phyloP scores from a whole-genome alignment of 768 basidiomycete genomes.

The Ramaria sp. region DNA sequence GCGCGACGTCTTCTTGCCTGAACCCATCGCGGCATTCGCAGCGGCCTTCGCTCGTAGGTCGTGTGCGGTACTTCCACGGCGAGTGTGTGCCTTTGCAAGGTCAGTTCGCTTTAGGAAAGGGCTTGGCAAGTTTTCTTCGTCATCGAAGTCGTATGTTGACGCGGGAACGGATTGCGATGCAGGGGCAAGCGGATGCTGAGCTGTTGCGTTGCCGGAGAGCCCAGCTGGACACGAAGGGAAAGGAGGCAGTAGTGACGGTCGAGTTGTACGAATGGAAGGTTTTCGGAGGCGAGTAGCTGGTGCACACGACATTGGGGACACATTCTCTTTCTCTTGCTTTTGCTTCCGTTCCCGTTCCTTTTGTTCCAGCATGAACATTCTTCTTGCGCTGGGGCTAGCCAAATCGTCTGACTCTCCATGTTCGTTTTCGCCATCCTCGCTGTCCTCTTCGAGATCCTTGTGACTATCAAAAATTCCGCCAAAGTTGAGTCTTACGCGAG shows the following conservation, averaged over 20 bases:
- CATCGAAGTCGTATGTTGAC: constrained; percentile 54
- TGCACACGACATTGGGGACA: not conserved
- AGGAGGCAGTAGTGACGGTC: constrained; percentile 28
- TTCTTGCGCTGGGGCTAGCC: constrained; percentile 21
- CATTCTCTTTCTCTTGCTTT: constrained; percentile 5
- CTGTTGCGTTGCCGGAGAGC: constrained; percentile 20
- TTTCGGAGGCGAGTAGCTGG: constrained; percentile 36
- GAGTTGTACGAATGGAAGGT: constrained; percentile 41
- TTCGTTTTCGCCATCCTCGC: constrained; percentile 15
- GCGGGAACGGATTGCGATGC: constrained; percentile 19
- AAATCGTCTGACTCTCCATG: constrained; percentile 18
- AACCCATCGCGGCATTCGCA: constrained; percentile 20
- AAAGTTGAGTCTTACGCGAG: constrained; percentile 64
- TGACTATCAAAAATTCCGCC: constrained; percentile 61
- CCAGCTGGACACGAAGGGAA: constrained; percentile 19
- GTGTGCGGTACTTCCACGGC: constrained; percentile 11
- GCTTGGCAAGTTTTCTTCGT: constrained; percentile 80
- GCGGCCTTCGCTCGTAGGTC: constrained; percentile 8
- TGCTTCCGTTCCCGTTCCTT: not conserved
- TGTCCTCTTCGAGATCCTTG: constrained; percentile 18
- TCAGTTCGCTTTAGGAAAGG: constrained; percentile 60
- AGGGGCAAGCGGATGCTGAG: constrained; percentile 29
- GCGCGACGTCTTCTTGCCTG: constrained; percentile 3
- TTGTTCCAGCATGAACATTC: not conserved
- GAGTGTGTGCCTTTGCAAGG: constrained; percentile 10